Percentiles rank a stretch among this genome's conserved stretches.
Conservation (phyloP, 129 eudicot species). For the Glebionis coronaria region DNA sequence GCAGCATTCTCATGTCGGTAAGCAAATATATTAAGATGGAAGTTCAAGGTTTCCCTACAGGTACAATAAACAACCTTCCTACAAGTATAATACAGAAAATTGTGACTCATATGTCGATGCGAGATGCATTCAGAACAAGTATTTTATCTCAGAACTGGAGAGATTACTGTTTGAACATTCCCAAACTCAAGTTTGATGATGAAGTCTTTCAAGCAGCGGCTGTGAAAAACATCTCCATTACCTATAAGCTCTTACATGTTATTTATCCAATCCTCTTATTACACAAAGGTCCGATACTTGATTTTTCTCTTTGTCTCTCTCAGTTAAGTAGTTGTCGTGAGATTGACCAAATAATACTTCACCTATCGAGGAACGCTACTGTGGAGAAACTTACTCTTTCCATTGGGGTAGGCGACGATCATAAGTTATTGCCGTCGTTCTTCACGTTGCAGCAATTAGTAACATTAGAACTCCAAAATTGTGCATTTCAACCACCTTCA, state of each 20-base stretch:
- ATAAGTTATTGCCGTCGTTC: slow-evolving; percentile 22
- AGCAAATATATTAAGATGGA: slow-evolving; percentile 15
- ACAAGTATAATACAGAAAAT: slow-evolving; percentile 23
- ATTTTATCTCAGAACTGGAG: slow-evolving; percentile 40
- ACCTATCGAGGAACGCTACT: no score
- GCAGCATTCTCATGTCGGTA: slow-evolving; percentile 12
- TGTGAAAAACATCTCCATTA: neutral
- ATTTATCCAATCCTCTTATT: slow-evolving; percentile 28
- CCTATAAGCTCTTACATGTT: slow-evolving; percentile 9
- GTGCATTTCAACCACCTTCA: slow-evolving; percentile 21
- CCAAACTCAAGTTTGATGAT: no score
- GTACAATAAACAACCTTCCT: slow-evolving; percentile 34
- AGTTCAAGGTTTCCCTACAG: neutral
- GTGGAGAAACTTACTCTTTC: no score
- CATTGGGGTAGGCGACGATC: no score
- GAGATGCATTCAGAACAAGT: no score
- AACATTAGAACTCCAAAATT: slow-evolving; percentile 19
- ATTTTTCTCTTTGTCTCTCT: slow-evolving; percentile 23
- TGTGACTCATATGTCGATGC: slow-evolving; percentile 24
- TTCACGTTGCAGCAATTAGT: slow-evolving; percentile 18
- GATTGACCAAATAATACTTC: no score
- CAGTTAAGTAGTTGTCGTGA: slow-evolving; percentile 8
- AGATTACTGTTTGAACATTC: slow-evolving; percentile 27
- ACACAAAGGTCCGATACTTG: slow-evolving; percentile 28
- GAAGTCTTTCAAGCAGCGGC: slow-evolving; percentile 16